Evolutionary conservation across 345 rosid species (phyloP), one percentile per base, ranked within the genome.

Genomic region (Ceriops decandra): DNA sequence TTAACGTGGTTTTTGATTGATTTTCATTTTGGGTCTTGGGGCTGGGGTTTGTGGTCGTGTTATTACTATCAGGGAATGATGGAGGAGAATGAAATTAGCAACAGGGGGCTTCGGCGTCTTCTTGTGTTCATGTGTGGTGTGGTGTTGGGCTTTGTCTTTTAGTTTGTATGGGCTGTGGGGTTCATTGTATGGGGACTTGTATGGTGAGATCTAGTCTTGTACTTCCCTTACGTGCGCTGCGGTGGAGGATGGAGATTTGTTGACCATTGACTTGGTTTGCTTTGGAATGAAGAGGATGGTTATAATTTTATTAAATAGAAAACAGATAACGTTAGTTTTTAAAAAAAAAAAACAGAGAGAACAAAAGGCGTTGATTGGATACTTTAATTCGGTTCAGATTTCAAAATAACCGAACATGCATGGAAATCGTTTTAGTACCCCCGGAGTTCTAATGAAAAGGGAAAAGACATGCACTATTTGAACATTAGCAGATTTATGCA

Each of bases 261-360:
- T 85, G 86, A 86, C 90, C 78, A 57, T 84, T 80, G 86, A 86
- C 83, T 73, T 59, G 67, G 68, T 69, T 70, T 67, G 46, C 33
- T 7, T 52, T 54, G 72, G 30, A 4, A 54, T 0, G 27, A 5
- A 54, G 27, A 13, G 8, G 15, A 13, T 21, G 28, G 22, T 42
- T 11, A 42, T 42, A 2, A 42, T 42, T 42, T 42, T 38, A 2
- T 13, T 13, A 3, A 42, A 11, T 17, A 42, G 5, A 42, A 42
- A 42, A 15, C 49, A 54, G 8, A 1, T 22, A 54, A 54, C 22
- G 13, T 0, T 9, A 2, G 28, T 10, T 1, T 10, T 1, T 9
- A 1, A 7, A 3, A 54, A 53, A 30, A 22, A 6, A 21, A 53
- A 57, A 68, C 54, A 30, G 31, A 30, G 31, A 6, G 31, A 31